Evolutionary conservation across 495 filamentous ascomycete species (phyloP), one percentile per base, ranked within the genome.

Genomic region (Corynascus novoguineensis): DNA sequence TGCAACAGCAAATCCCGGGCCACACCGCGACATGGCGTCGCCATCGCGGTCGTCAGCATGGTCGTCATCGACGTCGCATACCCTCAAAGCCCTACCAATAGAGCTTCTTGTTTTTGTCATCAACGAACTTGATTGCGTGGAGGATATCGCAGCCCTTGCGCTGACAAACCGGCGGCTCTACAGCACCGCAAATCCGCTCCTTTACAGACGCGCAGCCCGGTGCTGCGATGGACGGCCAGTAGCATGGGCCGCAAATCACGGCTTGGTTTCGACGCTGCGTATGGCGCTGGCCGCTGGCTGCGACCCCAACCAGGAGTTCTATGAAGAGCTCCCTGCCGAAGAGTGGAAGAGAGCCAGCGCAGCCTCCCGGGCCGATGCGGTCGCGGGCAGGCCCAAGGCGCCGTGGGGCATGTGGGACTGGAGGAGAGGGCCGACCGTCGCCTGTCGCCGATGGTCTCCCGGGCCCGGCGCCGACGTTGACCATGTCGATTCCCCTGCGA

Each of bases 51-150:
- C 41, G 41, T n/a, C 29, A 22, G 12, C 37, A 29, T 17, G n/a
- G 31, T 38, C 41, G 3, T 37, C 41, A 31, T n/a, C 29, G 31
- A 14, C 37, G 35, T 17, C 55, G 8, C 55, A 50, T 21, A 4
- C 24, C 19, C 27, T 61, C 35, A 51, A 28, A 35, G 55, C 52
- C 0, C 59, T 71, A 5, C 68, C 68, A 1, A 51, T 58, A 22
- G 68, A 71, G 57, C 60, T 71, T 21, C 32, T 71, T 15, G 57
- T 61, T 6, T 61, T 67, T 29, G 55, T 71, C 28, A 50, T 67
- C 50, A 50, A 64, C 5, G 53, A 61, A 40, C 62, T 71, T 46
- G 60, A 67, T 38, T 28, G 47, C 8, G 52, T 65, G 31, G 22
- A 45, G 15, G 66, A 66, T 49, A 46, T 71, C 7, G 59, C 67